A percentile compares a stretch with the other conserved stretches of the same genome.
Evolutionary conservation across 495 filamentous ascomycete species (phyloP).

Genomic region (Pyrenopolyporus hunteri): DNA sequence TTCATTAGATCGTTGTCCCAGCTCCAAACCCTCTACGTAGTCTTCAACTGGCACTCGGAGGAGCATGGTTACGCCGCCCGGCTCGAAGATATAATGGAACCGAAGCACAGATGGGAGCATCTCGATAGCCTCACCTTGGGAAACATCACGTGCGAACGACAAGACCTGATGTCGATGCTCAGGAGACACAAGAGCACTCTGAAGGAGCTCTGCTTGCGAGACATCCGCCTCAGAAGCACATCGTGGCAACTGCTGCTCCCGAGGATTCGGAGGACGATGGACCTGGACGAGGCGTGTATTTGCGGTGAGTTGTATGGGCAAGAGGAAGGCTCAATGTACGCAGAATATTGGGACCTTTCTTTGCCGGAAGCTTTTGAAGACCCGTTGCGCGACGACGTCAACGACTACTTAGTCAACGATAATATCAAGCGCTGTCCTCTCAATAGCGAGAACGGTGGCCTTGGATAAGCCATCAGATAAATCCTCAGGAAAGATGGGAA

Average conservation of each 20-base stretch:
- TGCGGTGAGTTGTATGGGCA: slow-evolving; percentile 14
- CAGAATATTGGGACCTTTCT: slow-evolving; percentile 20
- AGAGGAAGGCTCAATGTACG: neutral
- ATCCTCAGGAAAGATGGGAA: too few relatives aligned
- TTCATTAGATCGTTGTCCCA: slow-evolving; percentile 20
- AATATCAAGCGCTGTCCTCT: slow-evolving; percentile 15
- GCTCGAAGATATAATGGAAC: slow-evolving; percentile 25
- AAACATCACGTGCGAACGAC: slow-evolving; percentile 21
- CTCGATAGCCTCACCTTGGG: slow-evolving; percentile 19
- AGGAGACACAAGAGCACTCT: slow-evolving; percentile 23
- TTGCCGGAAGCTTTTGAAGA: neutral
- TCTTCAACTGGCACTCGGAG: slow-evolving; percentile 12
- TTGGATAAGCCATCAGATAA: neutral
- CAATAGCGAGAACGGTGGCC: neutral
- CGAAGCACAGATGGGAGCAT: slow-evolving; percentile 19
- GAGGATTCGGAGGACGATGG: slow-evolving; percentile 16
- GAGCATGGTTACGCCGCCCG: slow-evolving; percentile 5
- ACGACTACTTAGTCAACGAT: slow-evolving; percentile 21
- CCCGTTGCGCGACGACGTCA: slow-evolving; percentile 7
- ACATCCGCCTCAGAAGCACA: slow-evolving; percentile 7
- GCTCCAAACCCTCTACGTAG: slow-evolving; percentile 13
- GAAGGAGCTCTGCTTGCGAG: slow-evolving; percentile 10
- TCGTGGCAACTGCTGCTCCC: slow-evolving; percentile 25
- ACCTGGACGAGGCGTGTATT: slow-evolving; percentile 18
- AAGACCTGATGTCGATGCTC: slow-evolving; percentile 25